These are phyloP conservation scores for Porphyridium purpureum DNA, from an alignment of 23 red algal genomes.

Conservation along the genomic window DNA sequence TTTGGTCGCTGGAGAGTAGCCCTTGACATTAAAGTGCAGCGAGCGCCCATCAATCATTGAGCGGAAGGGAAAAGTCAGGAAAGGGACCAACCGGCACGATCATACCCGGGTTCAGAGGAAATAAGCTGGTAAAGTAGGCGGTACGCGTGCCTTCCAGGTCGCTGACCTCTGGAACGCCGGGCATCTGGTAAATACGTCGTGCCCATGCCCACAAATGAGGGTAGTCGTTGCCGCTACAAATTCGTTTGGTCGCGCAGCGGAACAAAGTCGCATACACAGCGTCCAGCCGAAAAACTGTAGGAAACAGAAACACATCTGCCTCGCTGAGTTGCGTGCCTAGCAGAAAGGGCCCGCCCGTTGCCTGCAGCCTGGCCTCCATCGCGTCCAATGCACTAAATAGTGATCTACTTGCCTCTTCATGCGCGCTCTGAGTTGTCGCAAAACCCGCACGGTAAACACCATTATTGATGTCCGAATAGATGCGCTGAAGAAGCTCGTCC, in stretches of 20 bases:
- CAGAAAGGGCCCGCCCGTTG: conserved; percentile 26
- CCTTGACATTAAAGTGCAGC: too few species aligned
- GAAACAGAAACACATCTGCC: conserved; percentile 79
- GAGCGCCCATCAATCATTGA: too few species aligned
- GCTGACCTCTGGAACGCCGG: conserved; percentile 34
- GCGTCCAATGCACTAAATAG: conserved; percentile 46
- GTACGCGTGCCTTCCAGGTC: conserved; percentile 40
- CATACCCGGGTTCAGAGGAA: conserved; percentile 80
- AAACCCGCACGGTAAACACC: conserved; percentile 93
- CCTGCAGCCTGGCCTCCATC: conserved; percentile 28
- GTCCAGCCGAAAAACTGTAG: conserved; percentile 77
- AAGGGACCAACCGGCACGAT: conserved; percentile 45
- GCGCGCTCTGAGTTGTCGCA: conserved; percentile 57
- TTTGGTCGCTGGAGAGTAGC: too few species aligned
- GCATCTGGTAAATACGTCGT: conserved; percentile 48
- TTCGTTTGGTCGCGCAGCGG: conserved; percentile 28
- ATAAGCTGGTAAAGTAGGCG: conserved; percentile 66
- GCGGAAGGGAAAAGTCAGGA: not conserved
- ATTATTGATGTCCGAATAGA: conserved; percentile 58
- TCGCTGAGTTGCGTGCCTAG: conserved; percentile 18
- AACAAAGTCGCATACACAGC: conserved; percentile 69
- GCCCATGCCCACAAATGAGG: conserved; percentile 17
- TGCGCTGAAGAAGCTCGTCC: conserved; percentile 7
- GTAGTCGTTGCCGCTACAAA: conserved; percentile 65
- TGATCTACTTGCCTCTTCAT: conserved; percentile 25